Evolutionary conservation across 2,329 filamentous ascomycete genomes (phyloP).

Genomic region (Nigrospora sphaerica): DNA sequence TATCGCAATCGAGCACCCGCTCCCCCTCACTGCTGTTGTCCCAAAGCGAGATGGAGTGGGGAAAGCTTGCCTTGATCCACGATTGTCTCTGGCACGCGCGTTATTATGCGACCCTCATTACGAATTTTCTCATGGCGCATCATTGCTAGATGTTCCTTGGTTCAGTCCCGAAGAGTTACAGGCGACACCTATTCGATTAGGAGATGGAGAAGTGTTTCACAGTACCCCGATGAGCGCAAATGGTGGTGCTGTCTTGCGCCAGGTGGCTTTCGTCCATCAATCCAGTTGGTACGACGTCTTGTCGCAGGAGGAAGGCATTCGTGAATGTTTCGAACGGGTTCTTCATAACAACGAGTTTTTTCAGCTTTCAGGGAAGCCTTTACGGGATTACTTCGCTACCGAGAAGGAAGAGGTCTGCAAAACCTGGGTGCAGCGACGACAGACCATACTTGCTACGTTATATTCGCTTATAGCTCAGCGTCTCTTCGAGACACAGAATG

Average conservation of each 20-base stretch:
- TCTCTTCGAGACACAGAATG: background rate
- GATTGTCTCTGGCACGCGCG: background rate
- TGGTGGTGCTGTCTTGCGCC: no score
- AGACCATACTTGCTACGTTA: background rate
- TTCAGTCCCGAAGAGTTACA: background rate
- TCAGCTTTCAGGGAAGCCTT: background rate
- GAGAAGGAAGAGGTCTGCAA: background rate
- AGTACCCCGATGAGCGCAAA: no score
- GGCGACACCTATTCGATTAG: no score
- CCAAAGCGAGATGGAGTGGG: no score
- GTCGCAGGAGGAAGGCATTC: no score
- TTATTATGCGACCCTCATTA: background rate
- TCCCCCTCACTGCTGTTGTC: no score
- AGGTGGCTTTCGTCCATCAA: no score
- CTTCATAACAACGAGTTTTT: background rate
- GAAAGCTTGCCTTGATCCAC: background rate
- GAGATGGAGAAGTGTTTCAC: no score
- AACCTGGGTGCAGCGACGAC: no score
- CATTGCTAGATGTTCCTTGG: background rate
- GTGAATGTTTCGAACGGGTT: no score
- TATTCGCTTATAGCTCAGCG: background rate
- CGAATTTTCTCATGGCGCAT: background rate
- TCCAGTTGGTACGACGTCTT: no score
- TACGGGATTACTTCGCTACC: background rate
- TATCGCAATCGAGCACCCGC: background rate